These are phyloP conservation scores for Dactylellina leptospora DNA, from an alignment of 2,329 filamentous ascomycete genomes.

Conservation along the genomic window DNA sequence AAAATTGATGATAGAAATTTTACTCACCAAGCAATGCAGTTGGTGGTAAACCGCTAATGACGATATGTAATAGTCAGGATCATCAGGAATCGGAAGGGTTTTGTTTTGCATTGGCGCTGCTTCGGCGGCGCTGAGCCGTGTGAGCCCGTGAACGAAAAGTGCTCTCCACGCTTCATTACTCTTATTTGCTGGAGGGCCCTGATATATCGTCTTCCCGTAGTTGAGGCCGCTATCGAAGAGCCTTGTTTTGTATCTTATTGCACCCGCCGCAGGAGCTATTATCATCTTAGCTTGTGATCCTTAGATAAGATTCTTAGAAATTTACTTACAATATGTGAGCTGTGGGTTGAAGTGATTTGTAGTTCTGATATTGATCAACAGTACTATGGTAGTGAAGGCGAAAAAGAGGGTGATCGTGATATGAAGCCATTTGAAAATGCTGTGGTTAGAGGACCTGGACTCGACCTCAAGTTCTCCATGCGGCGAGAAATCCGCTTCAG, in stretches of 20 bases:
- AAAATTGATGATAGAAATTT: background rate
- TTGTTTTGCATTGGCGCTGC: constrained; percentile 26
- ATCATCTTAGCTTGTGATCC: background rate
- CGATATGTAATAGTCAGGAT: constrained; percentile 19
- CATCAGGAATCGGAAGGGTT: constrained; percentile 22
- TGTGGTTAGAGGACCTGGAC: background rate
- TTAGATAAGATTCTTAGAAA: background rate
- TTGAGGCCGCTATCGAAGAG: constrained; percentile 26
- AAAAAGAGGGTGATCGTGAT: constrained; percentile 17
- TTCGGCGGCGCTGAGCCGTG: constrained; percentile 16
- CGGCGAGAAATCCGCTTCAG: too few species aligned
- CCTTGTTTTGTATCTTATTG: constrained; percentile 16
- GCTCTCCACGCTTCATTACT: constrained; percentile 17
- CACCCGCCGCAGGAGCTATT: constrained; percentile 10
- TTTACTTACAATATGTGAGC: constrained; percentile 17
- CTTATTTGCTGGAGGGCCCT: constrained; percentile 19
- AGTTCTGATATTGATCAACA: constrained; percentile 10
- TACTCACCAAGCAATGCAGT: constrained; percentile 22
- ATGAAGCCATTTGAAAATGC: constrained; percentile 5
- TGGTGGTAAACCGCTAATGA: constrained; percentile 27
- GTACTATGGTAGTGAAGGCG: constrained; percentile 10
- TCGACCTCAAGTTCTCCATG: too few species aligned
- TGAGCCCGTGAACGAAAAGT: constrained; percentile 19
- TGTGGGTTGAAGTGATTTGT: constrained; percentile 8
- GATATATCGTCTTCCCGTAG: constrained; percentile 23